These are phyloP conservation scores for Neonectria coccinea DNA, from an alignment of 2,329 filamentous ascomycete species.

Conservation along the genomic window DNA sequence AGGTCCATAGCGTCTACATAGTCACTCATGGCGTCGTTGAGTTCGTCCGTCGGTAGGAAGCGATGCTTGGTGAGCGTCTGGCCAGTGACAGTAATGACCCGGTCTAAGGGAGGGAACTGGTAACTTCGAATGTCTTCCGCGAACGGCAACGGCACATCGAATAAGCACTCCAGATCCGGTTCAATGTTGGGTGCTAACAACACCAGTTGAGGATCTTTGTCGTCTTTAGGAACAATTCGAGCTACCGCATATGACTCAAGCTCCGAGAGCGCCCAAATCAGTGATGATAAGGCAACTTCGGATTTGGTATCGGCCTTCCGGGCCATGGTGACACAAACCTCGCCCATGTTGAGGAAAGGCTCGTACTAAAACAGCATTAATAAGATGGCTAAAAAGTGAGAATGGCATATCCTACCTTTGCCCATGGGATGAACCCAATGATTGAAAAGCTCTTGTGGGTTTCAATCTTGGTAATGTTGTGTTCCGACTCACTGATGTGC, in stretches of 20 bases:
- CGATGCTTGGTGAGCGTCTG: slow-evolving; percentile 84
- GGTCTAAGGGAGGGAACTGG: slow-evolving; percentile 89
- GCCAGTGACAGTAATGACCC: slow-evolving; percentile 87
- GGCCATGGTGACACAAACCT: slow-evolving; percentile 80
- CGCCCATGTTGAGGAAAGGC: slow-evolving; percentile 86
- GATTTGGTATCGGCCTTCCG: slow-evolving; percentile 85
- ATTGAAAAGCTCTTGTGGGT: slow-evolving; percentile 81
- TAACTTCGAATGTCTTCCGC: slow-evolving; percentile 93
- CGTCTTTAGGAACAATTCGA: slow-evolving; percentile 85
- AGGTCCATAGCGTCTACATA: slow-evolving; percentile 96
- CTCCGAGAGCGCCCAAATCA: slow-evolving; percentile 89
- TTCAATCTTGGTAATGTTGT: slow-evolving; percentile 88
- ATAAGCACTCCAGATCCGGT: slow-evolving; percentile 82
- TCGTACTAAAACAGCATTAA: slow-evolving; percentile 70
- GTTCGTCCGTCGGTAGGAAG: slow-evolving; percentile 79
- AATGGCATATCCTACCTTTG: slow-evolving; percentile 65
- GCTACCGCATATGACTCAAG: slow-evolving; percentile 88
- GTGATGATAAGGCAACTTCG: slow-evolving; percentile 84
- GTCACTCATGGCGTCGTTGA: slow-evolving; percentile 85
- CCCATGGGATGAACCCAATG: slow-evolving; percentile 83
- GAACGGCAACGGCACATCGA: slow-evolving; percentile 92
- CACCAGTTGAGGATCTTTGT: slow-evolving; percentile 80
- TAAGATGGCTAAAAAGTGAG: neutral
- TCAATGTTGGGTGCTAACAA: slow-evolving; percentile 86
- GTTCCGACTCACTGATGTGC: slow-evolving; percentile 86